These are phyloP conservation scores for Pseudogymnoascus sp. DNA, from an alignment of 2,329 filamentous ascomycete species.

Conservation along the genomic window DNA sequence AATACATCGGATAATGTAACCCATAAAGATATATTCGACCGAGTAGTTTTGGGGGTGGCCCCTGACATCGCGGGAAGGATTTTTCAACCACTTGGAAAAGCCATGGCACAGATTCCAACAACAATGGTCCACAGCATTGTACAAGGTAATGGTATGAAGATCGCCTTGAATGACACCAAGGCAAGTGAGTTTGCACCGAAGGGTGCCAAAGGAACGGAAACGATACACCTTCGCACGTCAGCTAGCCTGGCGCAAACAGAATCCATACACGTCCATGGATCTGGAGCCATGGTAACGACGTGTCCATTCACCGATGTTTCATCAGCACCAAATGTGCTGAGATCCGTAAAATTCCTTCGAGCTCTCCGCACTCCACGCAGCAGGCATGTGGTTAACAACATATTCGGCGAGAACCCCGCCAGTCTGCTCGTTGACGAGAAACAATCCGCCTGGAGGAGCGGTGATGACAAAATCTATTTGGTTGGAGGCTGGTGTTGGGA, in stretches of 20 bases:
- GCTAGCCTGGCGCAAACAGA: constrained; percentile 28
- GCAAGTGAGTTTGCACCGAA: constrained; percentile 11
- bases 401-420: constrained; percentile 29
- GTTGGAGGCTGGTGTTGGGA: constrained; percentile 57
- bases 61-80: constrained; percentile 43
- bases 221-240: constrained; percentile 16
- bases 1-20: constrained; percentile 13
- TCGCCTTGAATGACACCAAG: constrained; percentile 17
- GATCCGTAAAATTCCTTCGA: constrained; percentile 40
- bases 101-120: constrained; percentile 38
- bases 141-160: constrained; percentile 28
- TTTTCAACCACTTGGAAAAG: constrained; percentile 34
- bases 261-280: constrained; percentile 42
- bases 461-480: constrained; percentile 44
- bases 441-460: constrained; percentile 39
- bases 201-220: constrained; percentile 19
- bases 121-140: constrained; percentile 40
- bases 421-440: constrained; percentile 13
- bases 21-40: constrained; percentile 36
- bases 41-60: constrained; percentile 45
- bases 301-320: constrained; percentile 33
- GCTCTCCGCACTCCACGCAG: constrained; percentile 43
- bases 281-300: constrained; percentile 44
- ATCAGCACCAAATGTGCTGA: constrained; percentile 31
- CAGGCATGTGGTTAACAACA: constrained; percentile 36